Base-by-base conservation (phyloP, 2,329 filamentous ascomycete genomes). In the Phialemoniopsis sp. region DNA sequence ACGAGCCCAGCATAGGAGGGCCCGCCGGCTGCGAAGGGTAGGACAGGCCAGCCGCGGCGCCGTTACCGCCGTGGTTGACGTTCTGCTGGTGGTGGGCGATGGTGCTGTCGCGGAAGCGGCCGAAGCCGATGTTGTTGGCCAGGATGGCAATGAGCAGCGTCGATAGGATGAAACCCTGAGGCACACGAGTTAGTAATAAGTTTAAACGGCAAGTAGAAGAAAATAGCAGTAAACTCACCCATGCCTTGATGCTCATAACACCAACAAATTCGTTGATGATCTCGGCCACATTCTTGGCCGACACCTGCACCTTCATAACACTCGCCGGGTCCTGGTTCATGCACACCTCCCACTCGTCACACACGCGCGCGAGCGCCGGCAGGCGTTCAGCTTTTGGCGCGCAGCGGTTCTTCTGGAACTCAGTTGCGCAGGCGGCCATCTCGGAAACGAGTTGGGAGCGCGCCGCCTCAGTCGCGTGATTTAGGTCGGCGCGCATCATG, bases 241-340 rank as follows among this genome's bases (percentile, higher is more conserved):
- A 75, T 9, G 75, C 73, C 62, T 96, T 96, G 62, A 88, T 85
- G 47, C 85, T 89, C 61, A 97, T 90, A 6, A 87, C 82, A 52
- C 95, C 89, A 5, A 95, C 83, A 59, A 97, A 96, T 53, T 85
- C 85, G 58, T 97, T 96, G 62, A 97, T 84, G 31, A 98, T 95
- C 55, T 89, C 81, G 1, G 91, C 91, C 56, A 96, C 86, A 18
- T 90, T 93, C 55, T 87, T 85, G 5, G 89, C 90, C 14, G 85
- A 88, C 30, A 95, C 80, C 53, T 83, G 85, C 32, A 91, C 85
- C 29, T 84, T 75, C 49, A 87, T 89, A 40, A 95, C 80, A 40
- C 80, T 80, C 33, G 82, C 73, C 1, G 89, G 83, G 54, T 96
- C 87, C 48, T 84, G 80, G 48, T 83, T 81, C 88, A 95, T 95